Evolutionary conservation across 345 rosid genomes (phyloP).

Genomic region (Gossypium mustelinum): DNA sequence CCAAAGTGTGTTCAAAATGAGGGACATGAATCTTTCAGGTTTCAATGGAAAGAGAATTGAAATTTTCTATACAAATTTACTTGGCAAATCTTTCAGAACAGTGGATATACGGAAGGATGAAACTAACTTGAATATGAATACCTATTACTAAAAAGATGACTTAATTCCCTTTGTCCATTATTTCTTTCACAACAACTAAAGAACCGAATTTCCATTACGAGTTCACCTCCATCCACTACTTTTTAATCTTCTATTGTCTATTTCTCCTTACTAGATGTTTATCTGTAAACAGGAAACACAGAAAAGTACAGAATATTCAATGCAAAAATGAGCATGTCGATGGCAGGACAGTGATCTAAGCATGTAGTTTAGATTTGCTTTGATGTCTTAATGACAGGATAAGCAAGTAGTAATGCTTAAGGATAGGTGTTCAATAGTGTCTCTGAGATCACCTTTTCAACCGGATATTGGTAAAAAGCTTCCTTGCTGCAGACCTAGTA

Average conservation of each 20-base stretch:
- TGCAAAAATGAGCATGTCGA: neutral
- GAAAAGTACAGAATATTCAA: neutral
- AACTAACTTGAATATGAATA: neutral
- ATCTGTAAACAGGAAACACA: neutral
- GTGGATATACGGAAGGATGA: neutral
- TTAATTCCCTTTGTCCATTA: neutral
- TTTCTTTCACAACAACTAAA: neutral
- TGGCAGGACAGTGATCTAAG: neutral
- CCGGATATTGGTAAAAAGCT: slow-evolving; percentile 79
- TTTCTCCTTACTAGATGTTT: neutral
- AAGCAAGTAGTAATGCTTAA: neutral
- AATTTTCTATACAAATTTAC: neutral
- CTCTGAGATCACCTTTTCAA: slow-evolving; percentile 57
- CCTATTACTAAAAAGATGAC: neutral
- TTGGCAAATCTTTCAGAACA: neutral
- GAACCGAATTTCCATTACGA: neutral
- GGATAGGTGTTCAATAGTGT: neutral
- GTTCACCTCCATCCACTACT: neutral
- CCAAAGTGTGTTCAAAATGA: neutral
- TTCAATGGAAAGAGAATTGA: neutral
- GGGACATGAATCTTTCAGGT: neutral
- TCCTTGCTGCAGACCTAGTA: slow-evolving; percentile 50
- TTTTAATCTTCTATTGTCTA: neutral
- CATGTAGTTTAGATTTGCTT: neutral
- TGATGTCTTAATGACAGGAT: neutral